Evolutionary conservation across 257 asterid species (phyloP).

Genomic region (Cinchona pubescens): DNA sequence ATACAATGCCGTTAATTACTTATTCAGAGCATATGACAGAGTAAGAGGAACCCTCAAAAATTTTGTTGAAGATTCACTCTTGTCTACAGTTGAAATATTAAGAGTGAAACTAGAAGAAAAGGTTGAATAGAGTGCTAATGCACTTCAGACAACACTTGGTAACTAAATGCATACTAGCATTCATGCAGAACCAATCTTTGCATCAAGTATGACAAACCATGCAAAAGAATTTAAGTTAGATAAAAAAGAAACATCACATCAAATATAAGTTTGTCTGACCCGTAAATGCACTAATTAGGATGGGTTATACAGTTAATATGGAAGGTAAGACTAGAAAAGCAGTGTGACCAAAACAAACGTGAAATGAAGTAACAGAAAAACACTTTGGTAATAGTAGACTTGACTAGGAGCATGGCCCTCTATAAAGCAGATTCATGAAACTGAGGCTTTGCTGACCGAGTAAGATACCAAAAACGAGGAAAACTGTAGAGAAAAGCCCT

Average conservation of each 20-base stretch:
- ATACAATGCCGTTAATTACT: slow-evolving; percentile 9
- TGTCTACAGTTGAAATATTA: not conserved
- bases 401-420: not conserved
- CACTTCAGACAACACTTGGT: not conserved
- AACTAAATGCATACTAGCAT: not conserved
- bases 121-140: not conserved
- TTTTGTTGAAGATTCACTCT: not conserved
- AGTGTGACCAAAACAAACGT: not conserved
- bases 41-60: not conserved
- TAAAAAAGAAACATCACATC: not conserved
- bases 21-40: not conserved
- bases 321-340: not conserved
- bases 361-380: not conserved
- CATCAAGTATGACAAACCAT: not conserved
- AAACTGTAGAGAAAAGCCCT: not conserved
- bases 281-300: not conserved
- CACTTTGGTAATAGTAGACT: not conserved
- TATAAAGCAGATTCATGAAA: not conserved
- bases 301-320: not conserved
- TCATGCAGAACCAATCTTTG: not conserved
- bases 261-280: not conserved
- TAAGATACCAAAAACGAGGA: not conserved
- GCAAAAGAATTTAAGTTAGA: not conserved
- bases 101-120: not conserved
- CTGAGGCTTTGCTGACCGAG: not conserved